Conservation (phyloP, 495 filamentous ascomycete species). For the Penicillium taxi region DNA sequence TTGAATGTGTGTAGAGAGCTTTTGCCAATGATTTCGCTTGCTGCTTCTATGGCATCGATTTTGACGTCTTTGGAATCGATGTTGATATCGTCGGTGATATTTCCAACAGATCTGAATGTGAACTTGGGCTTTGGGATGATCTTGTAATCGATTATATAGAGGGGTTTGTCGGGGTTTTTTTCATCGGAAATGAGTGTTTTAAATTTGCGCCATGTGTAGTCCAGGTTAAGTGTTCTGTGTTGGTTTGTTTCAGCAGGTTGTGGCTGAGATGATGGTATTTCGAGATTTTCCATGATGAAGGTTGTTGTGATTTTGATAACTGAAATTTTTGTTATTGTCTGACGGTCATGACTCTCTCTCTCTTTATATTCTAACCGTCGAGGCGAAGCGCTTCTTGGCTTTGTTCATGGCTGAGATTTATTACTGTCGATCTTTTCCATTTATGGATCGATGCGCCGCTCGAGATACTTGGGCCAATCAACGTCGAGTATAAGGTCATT, state of each 20-base stretch:
- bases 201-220: constrained; percentile 25
- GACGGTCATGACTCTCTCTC: too few species aligned
- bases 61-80: background rate
- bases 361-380: too few species aligned
- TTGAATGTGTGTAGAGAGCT: constrained; percentile 18
- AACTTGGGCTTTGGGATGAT: constrained; percentile 4
- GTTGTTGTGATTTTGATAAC: too few species aligned
- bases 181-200: constrained; percentile 13
- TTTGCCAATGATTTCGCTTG: constrained; percentile 15
- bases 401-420: too few species aligned
- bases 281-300: too few species aligned
- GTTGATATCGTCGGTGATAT: background rate
- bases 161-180: constrained; percentile 7
- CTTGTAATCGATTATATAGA: constrained; percentile 18
- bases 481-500: too few species aligned
- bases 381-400: too few species aligned
- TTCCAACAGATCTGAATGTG: constrained; percentile 5
- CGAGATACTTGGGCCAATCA: too few species aligned
- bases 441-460: too few species aligned
- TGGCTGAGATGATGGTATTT: background rate
- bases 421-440: too few species aligned
- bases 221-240: constrained; percentile 12
- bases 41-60: background rate
- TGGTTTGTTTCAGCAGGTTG: background rate
- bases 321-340: too few species aligned